These are phyloP conservation scores for Acanthamoeba quina DNA, from an alignment of 208 protist species.

Conservation along the genomic window DNA sequence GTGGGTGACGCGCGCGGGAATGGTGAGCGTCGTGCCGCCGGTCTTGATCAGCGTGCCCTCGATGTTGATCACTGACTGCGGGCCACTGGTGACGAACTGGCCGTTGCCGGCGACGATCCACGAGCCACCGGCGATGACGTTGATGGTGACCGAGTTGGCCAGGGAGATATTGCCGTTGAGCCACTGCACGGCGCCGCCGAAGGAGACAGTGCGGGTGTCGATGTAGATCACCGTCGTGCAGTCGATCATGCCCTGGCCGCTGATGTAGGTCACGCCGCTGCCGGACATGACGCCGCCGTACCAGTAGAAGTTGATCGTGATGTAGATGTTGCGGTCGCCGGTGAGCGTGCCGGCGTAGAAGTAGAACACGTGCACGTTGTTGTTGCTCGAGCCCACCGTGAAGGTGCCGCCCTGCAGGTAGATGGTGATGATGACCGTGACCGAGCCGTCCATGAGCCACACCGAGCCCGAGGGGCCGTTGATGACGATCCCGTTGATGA, in stretches of 20 bases:
- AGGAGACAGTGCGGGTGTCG: constrained; percentile 34
- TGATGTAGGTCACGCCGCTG: constrained; percentile 19
- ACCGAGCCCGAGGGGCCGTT: not conserved
- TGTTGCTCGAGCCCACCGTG: constrained; percentile 52
- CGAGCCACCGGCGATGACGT: not conserved
- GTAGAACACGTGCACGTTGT: constrained; percentile 49
- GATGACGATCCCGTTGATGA: constrained; percentile 22
- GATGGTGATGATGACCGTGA: constrained; percentile 57
- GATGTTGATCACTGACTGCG: constrained; percentile 50
- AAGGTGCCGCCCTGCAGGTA: constrained; percentile 3
- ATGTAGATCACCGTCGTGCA: constrained; percentile 42
- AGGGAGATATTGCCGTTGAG: constrained; percentile 69
- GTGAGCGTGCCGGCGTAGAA: constrained; percentile 53
- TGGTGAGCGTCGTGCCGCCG: constrained; percentile 23
- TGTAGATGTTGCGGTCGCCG: constrained; percentile 57
- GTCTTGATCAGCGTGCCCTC: constrained; percentile 65
- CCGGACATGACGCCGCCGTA: constrained; percentile 59
- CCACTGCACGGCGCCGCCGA: constrained; percentile 51
- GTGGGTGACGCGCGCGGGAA: constrained; percentile 1
- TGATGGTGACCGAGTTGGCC: constrained; percentile 26
- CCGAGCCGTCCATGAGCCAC: constrained; percentile 53
- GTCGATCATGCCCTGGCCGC: constrained; percentile 33
- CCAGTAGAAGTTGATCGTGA: constrained; percentile 69
- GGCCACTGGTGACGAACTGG: constrained; percentile 44
- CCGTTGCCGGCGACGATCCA: constrained; percentile 19